Percentiles rank a stretch among this genome's conserved stretches.
Evolutionary conservation across 139 green algal species (phyloP).

Genomic region (Chlorella sp.): DNA sequence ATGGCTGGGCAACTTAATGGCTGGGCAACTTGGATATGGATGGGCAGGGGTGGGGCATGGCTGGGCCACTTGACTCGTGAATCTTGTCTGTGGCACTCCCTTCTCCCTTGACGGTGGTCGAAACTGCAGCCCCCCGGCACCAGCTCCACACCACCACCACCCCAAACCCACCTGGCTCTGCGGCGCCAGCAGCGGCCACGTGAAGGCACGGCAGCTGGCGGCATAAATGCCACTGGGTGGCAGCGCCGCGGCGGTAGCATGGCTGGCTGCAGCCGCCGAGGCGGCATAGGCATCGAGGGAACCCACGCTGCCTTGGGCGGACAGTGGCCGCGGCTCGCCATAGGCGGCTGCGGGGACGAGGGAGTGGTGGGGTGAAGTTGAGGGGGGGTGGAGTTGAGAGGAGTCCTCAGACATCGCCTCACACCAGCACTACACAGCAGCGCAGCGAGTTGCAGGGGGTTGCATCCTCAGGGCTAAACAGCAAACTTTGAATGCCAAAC

Average conservation of each 20-base stretch:
- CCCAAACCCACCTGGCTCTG: conserved; percentile 41
- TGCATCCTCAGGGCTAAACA: too few species aligned
- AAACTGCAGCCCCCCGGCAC: too few species aligned
- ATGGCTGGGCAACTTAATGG: too few species aligned
- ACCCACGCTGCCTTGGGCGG: not conserved
- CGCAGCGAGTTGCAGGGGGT: too few species aligned
- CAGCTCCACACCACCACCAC: too few species aligned
- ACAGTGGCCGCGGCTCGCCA: not conserved
- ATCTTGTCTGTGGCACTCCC: too few species aligned
- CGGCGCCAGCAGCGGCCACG: conserved; percentile 76
- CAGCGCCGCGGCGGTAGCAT: not conserved
- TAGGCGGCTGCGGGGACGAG: not conserved
- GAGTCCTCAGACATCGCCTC: not conserved
- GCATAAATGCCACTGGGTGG: conserved; percentile 69
- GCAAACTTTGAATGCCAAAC: too few species aligned
- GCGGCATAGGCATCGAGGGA: conserved; percentile 2
- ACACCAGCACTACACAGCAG: too few species aligned
- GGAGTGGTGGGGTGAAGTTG: not conserved
- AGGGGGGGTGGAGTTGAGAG: not conserved
- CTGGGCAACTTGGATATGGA: too few species aligned
- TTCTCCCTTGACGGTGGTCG: too few species aligned
- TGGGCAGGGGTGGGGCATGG: too few species aligned
- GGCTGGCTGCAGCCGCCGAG: not conserved
- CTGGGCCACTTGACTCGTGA: too few species aligned
- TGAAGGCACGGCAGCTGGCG: conserved; percentile 73